phyloP scores from a whole-genome alignment of 2,329 filamentous ascomycete species.

The Aureobasidium uvarum region DNA sequence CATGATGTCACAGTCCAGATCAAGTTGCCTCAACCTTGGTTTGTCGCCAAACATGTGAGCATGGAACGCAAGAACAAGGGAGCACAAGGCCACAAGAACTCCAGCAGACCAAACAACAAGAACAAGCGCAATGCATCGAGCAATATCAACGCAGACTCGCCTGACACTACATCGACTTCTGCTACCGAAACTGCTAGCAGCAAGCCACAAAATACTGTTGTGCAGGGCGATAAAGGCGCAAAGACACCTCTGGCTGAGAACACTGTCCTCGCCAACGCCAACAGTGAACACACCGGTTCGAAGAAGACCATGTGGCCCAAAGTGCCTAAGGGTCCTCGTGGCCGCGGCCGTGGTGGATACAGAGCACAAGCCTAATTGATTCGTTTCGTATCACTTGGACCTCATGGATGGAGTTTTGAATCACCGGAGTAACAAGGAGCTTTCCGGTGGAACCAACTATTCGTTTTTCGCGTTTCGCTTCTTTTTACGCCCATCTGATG shows the following conservation, averaged over 20 bases:
- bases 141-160: background rate
- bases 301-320: slow-evolving; percentile 13
- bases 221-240: background rate
- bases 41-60: background rate
- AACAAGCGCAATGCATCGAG: slow-evolving; percentile 21
- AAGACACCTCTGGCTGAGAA: slow-evolving; percentile 3
- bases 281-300: background rate
- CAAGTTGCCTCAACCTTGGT: slow-evolving; percentile 9
- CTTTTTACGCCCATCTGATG: slow-evolving; percentile 6
- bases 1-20: slow-evolving; percentile 18
- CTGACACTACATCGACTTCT: background rate
- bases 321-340: slow-evolving; percentile 10
- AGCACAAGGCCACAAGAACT: slow-evolving; percentile 4
- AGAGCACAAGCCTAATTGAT: background rate
- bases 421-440: slow-evolving; percentile 16
- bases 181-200: background rate
- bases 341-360: slow-evolving; percentile 8
- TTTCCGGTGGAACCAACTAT: slow-evolving; percentile 2
- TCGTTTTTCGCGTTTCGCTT: slow-evolving; percentile 6
- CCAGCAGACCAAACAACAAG: slow-evolving; percentile 19
- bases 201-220: background rate
- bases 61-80: slow-evolving; percentile 1
- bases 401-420: slow-evolving; percentile 3
- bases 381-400: background rate
- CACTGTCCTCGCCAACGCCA: background rate